phyloP scores from a whole-genome alignment of 1,284 basidiomycete species.

The Moesziomyces parantarcticus region DNA sequence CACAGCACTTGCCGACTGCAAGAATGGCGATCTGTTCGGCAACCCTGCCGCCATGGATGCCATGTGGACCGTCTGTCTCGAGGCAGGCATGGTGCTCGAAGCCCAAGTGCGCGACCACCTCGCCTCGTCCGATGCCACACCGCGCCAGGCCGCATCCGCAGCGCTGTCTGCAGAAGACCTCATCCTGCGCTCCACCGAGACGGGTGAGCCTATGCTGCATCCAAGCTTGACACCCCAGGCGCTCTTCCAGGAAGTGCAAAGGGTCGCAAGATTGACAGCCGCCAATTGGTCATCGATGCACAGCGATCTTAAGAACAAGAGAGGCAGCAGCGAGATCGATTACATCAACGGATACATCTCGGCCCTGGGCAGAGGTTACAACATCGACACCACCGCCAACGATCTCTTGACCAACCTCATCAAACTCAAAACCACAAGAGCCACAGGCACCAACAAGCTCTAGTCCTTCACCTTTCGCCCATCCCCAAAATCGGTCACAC shows the following conservation, averaged over 20 bases:
- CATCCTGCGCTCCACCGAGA: slow-evolving; percentile 22
- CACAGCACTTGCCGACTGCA: slow-evolving; percentile 82
- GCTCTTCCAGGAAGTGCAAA: slow-evolving; percentile 54
- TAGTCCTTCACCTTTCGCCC: not conserved
- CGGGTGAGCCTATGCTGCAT: slow-evolving; percentile 52
- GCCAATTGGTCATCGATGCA: slow-evolving; percentile 64
- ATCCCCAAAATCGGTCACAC: not conserved
- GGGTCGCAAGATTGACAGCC: slow-evolving; percentile 48
- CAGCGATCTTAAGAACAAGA: slow-evolving; percentile 46
- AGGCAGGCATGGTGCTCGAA: slow-evolving; percentile 55
- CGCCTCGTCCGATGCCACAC: slow-evolving; percentile 1
- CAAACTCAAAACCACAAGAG: slow-evolving; percentile 70
- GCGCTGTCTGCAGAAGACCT: slow-evolving; percentile 21
- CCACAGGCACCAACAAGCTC: slow-evolving; percentile 27
- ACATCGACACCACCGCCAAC: slow-evolving; percentile 76
- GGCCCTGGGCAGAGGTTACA: slow-evolving; percentile 75
- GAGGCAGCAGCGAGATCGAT: slow-evolving; percentile 69
- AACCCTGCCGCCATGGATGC: slow-evolving; percentile 55
- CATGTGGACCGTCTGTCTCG: slow-evolving; percentile 56
- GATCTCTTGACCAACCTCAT: slow-evolving; percentile 76
- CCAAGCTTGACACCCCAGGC: slow-evolving; percentile 50
- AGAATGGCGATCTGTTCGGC: slow-evolving; percentile 77
- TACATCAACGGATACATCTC: slow-evolving; percentile 88
- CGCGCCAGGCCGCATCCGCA: not conserved
- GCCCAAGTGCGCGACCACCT: slow-evolving; percentile 54